Percentiles rank a stretch among this genome's conserved stretches.
phyloP scores from a whole-genome alignment of 805 yeast species.

The Ogataea degrootiae region DNA sequence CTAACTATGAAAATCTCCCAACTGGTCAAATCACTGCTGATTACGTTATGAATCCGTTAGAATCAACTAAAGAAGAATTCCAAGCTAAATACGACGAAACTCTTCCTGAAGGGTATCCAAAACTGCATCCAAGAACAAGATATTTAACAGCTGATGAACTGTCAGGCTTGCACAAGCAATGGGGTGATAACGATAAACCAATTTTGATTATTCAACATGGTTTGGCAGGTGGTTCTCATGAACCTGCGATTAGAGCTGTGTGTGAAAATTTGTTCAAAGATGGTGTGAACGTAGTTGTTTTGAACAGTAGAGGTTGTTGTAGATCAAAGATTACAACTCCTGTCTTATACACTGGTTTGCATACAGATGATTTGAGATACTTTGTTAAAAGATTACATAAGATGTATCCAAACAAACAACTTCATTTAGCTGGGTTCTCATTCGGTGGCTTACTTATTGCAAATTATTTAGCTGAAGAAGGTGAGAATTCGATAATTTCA shows the following conservation, averaged over 20 bases:
- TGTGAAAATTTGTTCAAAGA: conserved; percentile 37
- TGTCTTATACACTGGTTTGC: conserved; percentile 58
- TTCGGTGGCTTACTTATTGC: conserved; percentile 65
- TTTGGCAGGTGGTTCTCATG: conserved; percentile 76
- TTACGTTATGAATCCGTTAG: conserved; percentile 35
- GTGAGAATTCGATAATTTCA: conserved; percentile 44
- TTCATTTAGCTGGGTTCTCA: conserved; percentile 67
- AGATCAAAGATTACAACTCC: conserved; percentile 69
- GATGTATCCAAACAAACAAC: conserved; percentile 55
- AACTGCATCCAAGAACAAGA: conserved; percentile 65
- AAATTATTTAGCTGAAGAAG: conserved; percentile 69
- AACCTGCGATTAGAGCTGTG: conserved; percentile 61
- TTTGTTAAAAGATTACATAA: conserved; percentile 45
- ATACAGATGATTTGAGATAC: conserved; percentile 66
- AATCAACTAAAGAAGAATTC: conserved; percentile 22
- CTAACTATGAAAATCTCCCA: conserved; percentile 13
- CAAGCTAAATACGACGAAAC: conserved; percentile 33
- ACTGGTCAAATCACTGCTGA: conserved; percentile 45
- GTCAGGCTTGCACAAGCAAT: conserved; percentile 25
- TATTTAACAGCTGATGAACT: conserved; percentile 47
- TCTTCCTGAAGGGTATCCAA: conserved; percentile 49
- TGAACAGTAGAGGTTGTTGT: conserved; percentile 75
- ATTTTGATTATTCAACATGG: conserved; percentile 65
- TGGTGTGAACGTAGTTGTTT: conserved; percentile 50
- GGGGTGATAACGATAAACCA: conserved; percentile 42